A percentile compares a stretch with the other conserved stretches of the same genome.
phyloP scores from a whole-genome alignment of 768 basidiomycete genomes.

The Boletus eberwhitei region DNA sequence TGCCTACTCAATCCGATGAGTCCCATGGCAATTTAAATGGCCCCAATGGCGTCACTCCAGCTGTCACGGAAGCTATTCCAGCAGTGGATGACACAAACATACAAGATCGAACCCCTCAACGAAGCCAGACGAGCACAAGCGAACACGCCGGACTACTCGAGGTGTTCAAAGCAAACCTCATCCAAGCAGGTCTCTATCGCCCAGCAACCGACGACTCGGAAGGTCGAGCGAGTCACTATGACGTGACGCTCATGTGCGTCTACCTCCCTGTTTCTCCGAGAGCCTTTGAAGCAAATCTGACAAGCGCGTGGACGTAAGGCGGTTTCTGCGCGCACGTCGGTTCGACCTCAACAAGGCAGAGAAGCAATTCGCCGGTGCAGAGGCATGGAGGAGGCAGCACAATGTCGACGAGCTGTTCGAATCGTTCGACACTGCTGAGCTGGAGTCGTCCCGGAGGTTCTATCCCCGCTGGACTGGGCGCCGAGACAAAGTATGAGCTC shows the following conservation, averaged over 20 bases:
- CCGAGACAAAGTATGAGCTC: constrained; percentile 59
- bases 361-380: constrained; percentile 65
- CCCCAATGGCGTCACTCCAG: background rate
- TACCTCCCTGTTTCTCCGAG: background rate
- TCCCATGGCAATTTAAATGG: background rate
- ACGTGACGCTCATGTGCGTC: constrained; percentile 62
- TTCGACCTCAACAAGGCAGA: constrained; percentile 62
- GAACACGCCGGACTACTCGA: constrained; percentile 27
- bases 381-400: constrained; percentile 65
- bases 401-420: constrained; percentile 62
- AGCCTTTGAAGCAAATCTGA: background rate
- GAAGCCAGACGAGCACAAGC: background rate
- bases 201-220: constrained; percentile 28
- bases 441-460: constrained; percentile 55
- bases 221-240: constrained; percentile 52
- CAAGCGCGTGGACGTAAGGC: constrained; percentile 39
- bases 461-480: constrained; percentile 84
- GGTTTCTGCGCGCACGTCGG: constrained; percentile 77
- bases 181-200: constrained; percentile 49
- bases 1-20: constrained; percentile 7
- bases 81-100: background rate
- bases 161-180: constrained; percentile 52
- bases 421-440: constrained; percentile 55
- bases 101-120: background rate
- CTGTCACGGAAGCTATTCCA: background rate